phyloP scores from a whole-genome alignment of 139 green algal genomes.

The Ettlia oleoabundans region DNA sequence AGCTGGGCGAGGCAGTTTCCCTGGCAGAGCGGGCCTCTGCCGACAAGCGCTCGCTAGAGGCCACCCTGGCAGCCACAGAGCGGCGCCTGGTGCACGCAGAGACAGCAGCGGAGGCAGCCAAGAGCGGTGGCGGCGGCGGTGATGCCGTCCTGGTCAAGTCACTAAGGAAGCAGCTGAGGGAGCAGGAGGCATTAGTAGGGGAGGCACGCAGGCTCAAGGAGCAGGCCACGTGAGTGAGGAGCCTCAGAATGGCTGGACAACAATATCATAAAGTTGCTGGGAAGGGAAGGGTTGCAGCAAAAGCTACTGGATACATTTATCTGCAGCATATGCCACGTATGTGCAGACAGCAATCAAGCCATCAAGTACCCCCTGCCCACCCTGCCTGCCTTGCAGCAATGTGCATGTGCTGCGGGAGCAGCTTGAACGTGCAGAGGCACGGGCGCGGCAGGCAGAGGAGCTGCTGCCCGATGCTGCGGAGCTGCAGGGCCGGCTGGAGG shows the following conservation, averaged over 20 bases:
- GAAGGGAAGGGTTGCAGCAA: too few relatives aligned
- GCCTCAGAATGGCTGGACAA: too few relatives aligned
- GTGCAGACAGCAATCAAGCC: too few relatives aligned
- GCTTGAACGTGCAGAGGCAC: constrained; percentile 33
- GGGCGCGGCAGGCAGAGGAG: constrained; percentile 27
- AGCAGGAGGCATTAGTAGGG: constrained; percentile 22
- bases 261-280: background rate
- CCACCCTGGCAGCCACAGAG: constrained; percentile 2
- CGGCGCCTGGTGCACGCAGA: constrained; percentile 6
- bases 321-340: background rate
- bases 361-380: too few relatives aligned
- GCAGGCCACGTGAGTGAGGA: constrained; percentile 19
- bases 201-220: constrained; percentile 37
- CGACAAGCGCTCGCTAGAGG: constrained; percentile 8
- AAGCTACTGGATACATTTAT: too few relatives aligned
- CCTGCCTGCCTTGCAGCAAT: constrained; percentile 19
- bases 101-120: background rate
- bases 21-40: background rate
- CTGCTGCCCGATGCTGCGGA: constrained; percentile 21
- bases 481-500: constrained; percentile 18
- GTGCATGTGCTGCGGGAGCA: constrained; percentile 37
- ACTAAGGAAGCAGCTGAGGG: constrained; percentile 29
- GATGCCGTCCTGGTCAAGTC: constrained; percentile 27
- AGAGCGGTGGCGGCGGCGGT: constrained; percentile 10
- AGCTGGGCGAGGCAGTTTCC: constrained; percentile 18